These are phyloP conservation scores for Flaveria linearis DNA, from an alignment of 129 eudicot genomes.

Conservation along the genomic window DNA sequence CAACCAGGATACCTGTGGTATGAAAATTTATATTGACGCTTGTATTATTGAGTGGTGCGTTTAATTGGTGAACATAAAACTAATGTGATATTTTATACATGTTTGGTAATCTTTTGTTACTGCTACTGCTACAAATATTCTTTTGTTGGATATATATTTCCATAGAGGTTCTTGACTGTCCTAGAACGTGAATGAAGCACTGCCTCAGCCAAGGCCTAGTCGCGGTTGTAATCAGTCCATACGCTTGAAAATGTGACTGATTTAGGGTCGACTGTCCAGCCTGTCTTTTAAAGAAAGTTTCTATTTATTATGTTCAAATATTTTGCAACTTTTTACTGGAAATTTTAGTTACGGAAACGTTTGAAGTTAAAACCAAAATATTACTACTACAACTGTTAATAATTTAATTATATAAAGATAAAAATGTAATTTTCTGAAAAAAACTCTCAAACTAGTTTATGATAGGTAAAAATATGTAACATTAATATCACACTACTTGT, in stretches of 20 bases:
- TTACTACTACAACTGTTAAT: background rate
- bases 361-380: background rate
- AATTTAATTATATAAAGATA: background rate
- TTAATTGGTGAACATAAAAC: background rate
- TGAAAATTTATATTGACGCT: conserved; percentile 1
- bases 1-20: conserved; percentile 78
- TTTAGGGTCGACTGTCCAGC: background rate
- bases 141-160: background rate
- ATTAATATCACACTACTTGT: background rate
- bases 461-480: background rate
- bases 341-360: background rate
- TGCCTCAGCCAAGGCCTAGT: background rate
- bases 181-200: background rate
- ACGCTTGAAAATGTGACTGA: background rate
- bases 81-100: background rate
- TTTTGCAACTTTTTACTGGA: background rate
- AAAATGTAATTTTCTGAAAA: background rate
- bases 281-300: too few relatives aligned
- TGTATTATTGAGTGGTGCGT: background rate
- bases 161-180: background rate
- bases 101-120: background rate
- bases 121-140: background rate
- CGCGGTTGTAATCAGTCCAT: background rate
- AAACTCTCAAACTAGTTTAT: background rate
- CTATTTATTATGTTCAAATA: background rate